phyloP scores from a whole-genome alignment of 768 basidiomycete genomes.

The Ramaria sp. region DNA sequence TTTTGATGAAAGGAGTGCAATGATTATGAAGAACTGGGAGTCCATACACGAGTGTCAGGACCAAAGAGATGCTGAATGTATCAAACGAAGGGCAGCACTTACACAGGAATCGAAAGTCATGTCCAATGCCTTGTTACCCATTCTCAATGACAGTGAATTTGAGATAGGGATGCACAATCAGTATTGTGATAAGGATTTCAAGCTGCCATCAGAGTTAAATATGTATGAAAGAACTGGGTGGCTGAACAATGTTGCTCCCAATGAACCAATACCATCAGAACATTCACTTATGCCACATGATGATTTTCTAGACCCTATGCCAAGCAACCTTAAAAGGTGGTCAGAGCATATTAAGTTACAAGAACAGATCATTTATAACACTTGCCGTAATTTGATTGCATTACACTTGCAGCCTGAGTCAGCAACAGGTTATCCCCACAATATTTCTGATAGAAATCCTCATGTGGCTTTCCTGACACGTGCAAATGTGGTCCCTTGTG shows the following conservation, averaged over 20 bases:
- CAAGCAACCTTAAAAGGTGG: neutral
- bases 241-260: neutral
- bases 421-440: no score
- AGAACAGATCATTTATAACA: no score
- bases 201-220: neutral
- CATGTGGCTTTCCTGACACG: no score
- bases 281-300: neutral
- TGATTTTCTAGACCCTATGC: no score
- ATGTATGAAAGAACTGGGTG: neutral
- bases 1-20: neutral
- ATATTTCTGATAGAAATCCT: no score
- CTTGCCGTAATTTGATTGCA: no score
- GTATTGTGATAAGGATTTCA: neutral
- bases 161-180: neutral
- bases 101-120: neutral
- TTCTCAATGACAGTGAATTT: neutral
- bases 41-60: slow-evolving; percentile 12
- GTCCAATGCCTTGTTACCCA: neutral
- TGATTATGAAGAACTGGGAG: slow-evolving; percentile 8
- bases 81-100: slow-evolving; percentile 3
- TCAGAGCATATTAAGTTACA: no score
- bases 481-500: no score
- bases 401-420: no score
- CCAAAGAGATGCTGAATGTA: slow-evolving; percentile 11
- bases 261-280: neutral